phyloP scores from a whole-genome alignment of 1,284 basidiomycete species.

The Cutaneotrichosporon cutaneum region DNA sequence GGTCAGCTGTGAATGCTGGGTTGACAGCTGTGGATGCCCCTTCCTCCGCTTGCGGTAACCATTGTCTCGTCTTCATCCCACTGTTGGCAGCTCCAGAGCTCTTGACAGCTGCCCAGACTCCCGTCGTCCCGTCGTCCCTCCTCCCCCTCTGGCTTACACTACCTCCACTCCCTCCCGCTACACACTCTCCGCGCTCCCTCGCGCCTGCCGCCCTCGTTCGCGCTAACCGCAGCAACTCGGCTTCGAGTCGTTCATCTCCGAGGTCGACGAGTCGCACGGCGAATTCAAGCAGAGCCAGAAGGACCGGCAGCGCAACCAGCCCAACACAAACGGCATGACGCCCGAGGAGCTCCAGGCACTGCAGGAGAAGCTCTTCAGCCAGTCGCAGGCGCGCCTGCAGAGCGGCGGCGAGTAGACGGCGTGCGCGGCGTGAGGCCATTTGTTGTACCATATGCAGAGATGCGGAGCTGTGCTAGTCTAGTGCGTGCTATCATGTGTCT shows the following conservation, averaged over 20 bases:
- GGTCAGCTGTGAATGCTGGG: too few species aligned
- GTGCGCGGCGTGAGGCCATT: background rate
- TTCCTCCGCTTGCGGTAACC: too few species aligned
- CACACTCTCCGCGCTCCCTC: too few species aligned
- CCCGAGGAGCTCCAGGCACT: constrained; percentile 83
- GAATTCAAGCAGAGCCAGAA: constrained; percentile 54
- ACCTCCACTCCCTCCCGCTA: too few species aligned
- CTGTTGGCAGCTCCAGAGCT: too few species aligned
- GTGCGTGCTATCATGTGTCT: too few species aligned
- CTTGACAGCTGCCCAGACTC: too few species aligned
- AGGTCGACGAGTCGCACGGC: constrained; percentile 93
- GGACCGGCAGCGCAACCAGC: constrained; percentile 70
- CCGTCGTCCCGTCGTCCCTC: too few species aligned
- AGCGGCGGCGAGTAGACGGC: constrained; percentile 30
- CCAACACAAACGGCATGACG: constrained; percentile 85
- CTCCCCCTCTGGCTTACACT: background rate
- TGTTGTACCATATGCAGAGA: constrained; percentile 22
- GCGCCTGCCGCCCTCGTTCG: background rate
- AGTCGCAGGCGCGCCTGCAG: constrained; percentile 63
- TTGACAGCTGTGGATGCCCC: too few species aligned
- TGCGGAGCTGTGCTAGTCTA: constrained; percentile 1
- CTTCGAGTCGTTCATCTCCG: constrained; percentile 86
- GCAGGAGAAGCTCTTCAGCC: constrained; percentile 89
- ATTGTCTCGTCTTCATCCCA: too few species aligned
- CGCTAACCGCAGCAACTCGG: constrained; percentile 56